Evolutionary conservation across 352 stramenopile genomes (phyloP).

Genomic region (Phytophthora ohioensis): DNA sequence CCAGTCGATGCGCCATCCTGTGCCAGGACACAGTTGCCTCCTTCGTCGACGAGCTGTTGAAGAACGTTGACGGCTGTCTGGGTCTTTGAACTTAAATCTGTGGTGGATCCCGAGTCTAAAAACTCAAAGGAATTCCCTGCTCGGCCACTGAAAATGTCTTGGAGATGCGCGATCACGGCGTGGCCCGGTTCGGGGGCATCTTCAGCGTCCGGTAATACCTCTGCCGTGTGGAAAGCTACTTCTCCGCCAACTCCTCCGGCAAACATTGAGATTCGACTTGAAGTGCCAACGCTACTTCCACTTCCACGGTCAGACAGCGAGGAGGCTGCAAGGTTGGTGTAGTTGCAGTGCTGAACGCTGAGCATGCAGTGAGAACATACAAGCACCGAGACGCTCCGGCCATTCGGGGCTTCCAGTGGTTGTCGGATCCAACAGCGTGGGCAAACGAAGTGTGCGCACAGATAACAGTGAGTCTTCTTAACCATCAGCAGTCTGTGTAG

Average conservation of each 20-base stretch:
- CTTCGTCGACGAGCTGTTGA: constrained; percentile 45
- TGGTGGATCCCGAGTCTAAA: not conserved
- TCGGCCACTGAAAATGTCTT: constrained; percentile 8
- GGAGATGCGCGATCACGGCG: constrained; percentile 23
- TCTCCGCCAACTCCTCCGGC: constrained; percentile 8
- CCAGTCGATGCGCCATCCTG: constrained; percentile 1
- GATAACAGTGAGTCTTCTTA: constrained; percentile 41
- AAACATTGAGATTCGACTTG: constrained; percentile 20
- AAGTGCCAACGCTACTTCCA: constrained; percentile 22
- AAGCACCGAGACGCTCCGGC: constrained; percentile 38
- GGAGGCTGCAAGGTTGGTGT: constrained; percentile 35
- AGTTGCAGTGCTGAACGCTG: constrained; percentile 60
- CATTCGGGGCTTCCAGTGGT: constrained; percentile 36
- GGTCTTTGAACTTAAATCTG: not conserved
- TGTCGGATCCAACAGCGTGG: constrained; percentile 36
- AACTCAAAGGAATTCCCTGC: not conserved
- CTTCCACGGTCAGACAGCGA: constrained; percentile 18
- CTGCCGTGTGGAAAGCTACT: constrained; percentile 1
- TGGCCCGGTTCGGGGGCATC: constrained; percentile 19
- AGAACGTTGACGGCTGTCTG: constrained; percentile 55
- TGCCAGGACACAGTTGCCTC: constrained; percentile 27
- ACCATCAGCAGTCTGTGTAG: constrained; percentile 32
- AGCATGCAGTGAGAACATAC: constrained; percentile 55
- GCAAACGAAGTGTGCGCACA: constrained; percentile 48
- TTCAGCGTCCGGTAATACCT: constrained; percentile 29